A percentile compares a stretch with the other conserved stretches of the same genome.
These are phyloP conservation scores for Colletotrichum sp. DNA, from an alignment of 2,329 filamentous ascomycete species.

Conservation along the genomic window DNA sequence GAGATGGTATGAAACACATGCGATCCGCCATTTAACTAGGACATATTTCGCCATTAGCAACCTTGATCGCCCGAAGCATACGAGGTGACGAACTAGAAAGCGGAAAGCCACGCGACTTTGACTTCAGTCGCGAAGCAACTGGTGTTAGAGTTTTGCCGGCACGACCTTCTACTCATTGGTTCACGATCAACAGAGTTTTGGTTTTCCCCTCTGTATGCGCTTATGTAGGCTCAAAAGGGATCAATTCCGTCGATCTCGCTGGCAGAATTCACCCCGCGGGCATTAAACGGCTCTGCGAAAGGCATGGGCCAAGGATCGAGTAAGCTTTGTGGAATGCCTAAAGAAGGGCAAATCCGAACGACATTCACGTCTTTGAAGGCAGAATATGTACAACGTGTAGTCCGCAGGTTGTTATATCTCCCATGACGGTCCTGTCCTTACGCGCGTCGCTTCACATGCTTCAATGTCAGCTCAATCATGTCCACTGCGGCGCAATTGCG, in stretches of 20 bases:
- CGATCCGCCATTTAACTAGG: not conserved
- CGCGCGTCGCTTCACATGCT: too few relatives aligned
- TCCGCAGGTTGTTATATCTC: not conserved
- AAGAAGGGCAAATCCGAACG: not conserved
- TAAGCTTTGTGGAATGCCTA: not conserved
- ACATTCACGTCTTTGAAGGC: not conserved
- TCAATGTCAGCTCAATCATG: not conserved
- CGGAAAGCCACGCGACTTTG: not conserved
- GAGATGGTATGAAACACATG: not conserved
- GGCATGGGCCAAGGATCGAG: not conserved
- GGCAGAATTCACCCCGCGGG: not conserved
- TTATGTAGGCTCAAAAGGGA: not conserved
- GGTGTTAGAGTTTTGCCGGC: not conserved
- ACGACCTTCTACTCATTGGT: not conserved
- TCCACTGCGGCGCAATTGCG: constrained; percentile 1
- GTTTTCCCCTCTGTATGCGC: not conserved
- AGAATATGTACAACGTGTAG: not conserved
- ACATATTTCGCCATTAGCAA: not conserved
- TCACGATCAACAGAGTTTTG: not conserved
- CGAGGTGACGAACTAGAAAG: not conserved
- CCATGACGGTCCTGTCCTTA: not conserved
- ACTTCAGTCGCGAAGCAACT: not conserved
- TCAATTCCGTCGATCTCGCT: not conserved
- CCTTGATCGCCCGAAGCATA: not conserved
- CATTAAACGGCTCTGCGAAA: not conserved